phyloP scores from a whole-genome alignment of 1,284 basidiomycete species.

The Jaminaea rosea region DNA sequence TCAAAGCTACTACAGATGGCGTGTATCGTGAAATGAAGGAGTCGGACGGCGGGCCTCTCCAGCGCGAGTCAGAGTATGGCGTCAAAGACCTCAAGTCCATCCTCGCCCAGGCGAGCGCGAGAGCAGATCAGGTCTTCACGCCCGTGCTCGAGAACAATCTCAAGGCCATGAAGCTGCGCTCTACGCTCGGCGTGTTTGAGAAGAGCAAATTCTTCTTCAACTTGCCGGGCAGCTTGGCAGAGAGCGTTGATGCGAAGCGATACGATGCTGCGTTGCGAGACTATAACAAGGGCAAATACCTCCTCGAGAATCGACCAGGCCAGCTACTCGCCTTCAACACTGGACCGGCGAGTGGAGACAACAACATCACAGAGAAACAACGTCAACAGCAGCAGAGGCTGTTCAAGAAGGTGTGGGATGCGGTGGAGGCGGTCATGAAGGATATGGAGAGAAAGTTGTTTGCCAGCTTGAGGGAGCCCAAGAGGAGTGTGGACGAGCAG shows the following conservation, averaged over 20 bases:
- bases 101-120: slow-evolving; percentile 58
- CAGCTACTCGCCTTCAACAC: slow-evolving; percentile 59
- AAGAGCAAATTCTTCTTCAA: slow-evolving; percentile 98
- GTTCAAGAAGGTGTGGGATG: slow-evolving; percentile 90
- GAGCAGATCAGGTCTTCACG: slow-evolving; percentile 90
- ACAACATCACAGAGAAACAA: slow-evolving; percentile 15
- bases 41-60: slow-evolving; percentile 66
- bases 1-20: slow-evolving; percentile 91
- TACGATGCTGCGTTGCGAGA: slow-evolving; percentile 89
- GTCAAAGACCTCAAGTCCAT: slow-evolving; percentile 67
- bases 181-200: slow-evolving; percentile 89
- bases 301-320: slow-evolving; percentile 75
- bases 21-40: slow-evolving; percentile 75
- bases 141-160: slow-evolving; percentile 92
- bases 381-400: slow-evolving; percentile 65
- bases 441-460: slow-evolving; percentile 78
- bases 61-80: slow-evolving; percentile 68
- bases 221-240: slow-evolving; percentile 80
- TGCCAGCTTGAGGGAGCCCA: slow-evolving; percentile 67
- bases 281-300: slow-evolving; percentile 92
- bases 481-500: slow-evolving; percentile 77
- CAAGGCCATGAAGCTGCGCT: slow-evolving; percentile 84
- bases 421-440: slow-evolving; percentile 85
- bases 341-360: slow-evolving; percentile 16
- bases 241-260: slow-evolving; percentile 64